Conservation (phyloP, 2,329 filamentous ascomycete genomes). For the Fusarium algeriense region DNA sequence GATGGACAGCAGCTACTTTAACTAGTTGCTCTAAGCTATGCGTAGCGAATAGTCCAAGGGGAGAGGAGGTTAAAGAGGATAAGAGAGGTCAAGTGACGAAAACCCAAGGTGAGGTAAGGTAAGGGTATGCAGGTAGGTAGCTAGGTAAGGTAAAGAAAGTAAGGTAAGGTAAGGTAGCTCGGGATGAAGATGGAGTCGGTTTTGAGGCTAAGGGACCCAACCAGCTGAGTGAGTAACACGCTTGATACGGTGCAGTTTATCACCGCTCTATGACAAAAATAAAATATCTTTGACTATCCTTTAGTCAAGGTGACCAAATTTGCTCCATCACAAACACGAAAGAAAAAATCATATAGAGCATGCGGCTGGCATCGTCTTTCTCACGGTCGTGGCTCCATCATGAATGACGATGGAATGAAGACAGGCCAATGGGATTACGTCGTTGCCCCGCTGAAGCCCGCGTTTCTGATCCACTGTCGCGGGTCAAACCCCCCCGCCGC, state of each 20-base stretch:
- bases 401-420: conserved; percentile 46
- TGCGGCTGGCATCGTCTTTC: conserved; percentile 48
- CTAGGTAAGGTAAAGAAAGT: conserved; percentile 7
- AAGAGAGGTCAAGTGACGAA: conserved; percentile 23
- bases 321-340: conserved; percentile 21
- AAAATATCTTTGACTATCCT: background rate
- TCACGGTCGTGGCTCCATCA: conserved; percentile 44
- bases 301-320: conserved; percentile 13
- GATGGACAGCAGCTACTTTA: conserved; percentile 20
- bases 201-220: background rate
- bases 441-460: conserved; percentile 37
- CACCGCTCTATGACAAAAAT: conserved; percentile 5
- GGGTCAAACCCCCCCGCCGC: conserved; percentile 42
- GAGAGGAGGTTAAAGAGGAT: conserved; percentile 18
- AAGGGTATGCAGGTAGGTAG: conserved; percentile 12
- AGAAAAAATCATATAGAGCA: conserved; percentile 20
- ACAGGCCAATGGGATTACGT: conserved; percentile 38
- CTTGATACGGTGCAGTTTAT: conserved; percentile 3
- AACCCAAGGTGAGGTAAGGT: conserved; percentile 26
- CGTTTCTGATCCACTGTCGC: conserved; percentile 42
- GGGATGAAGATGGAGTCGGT: conserved; percentile 10
- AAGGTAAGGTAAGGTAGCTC: conserved; percentile 10
- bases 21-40: conserved; percentile 14
- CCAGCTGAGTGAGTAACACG: conserved; percentile 16
- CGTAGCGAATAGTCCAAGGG: conserved; percentile 5